Evolutionary conservation across 805 yeast species (phyloP).

Genomic region (Wickerhamomyces ciferrii): DNA sequence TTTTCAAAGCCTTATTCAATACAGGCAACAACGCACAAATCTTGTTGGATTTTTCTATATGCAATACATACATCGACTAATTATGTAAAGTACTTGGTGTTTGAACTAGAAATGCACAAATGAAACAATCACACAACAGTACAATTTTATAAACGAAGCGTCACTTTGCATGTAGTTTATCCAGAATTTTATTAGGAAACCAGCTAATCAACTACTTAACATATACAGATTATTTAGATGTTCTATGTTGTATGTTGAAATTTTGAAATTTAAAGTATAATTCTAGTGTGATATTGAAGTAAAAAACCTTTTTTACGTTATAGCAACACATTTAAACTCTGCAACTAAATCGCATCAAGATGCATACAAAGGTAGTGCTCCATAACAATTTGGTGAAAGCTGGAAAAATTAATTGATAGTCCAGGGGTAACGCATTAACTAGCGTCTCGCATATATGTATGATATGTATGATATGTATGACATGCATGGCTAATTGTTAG

Average conservation of each 20-base stretch:
- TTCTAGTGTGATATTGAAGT: too few species aligned
- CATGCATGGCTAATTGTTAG: neutral
- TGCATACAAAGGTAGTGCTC: neutral
- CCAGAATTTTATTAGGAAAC: too few species aligned
- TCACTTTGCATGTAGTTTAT: too few species aligned
- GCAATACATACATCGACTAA: neutral
- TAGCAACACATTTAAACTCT: neutral
- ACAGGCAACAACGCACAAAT: neutral
- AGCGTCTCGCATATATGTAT: neutral
- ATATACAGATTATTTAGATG: too few species aligned
- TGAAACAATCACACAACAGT: neutral
- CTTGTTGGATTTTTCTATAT: neutral
- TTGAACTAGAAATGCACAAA: neutral
- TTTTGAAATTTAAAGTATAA: too few species aligned
- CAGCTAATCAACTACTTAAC: too few species aligned
- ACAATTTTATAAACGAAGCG: too few species aligned
- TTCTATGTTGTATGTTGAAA: too few species aligned
- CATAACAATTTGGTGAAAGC: too few species aligned
- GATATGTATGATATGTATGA: neutral
- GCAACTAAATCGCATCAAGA: neutral
- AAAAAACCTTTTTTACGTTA: too few species aligned
- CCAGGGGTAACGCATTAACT: neutral
- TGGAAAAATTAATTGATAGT: neutral
- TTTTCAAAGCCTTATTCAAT: neutral
- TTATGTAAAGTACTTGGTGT: neutral